Percentiles rank a stretch among this genome's conserved stretches.
Evolutionary conservation across 208 protist genomes (phyloP).

Genomic region (Trypanosoma brucei): DNA sequence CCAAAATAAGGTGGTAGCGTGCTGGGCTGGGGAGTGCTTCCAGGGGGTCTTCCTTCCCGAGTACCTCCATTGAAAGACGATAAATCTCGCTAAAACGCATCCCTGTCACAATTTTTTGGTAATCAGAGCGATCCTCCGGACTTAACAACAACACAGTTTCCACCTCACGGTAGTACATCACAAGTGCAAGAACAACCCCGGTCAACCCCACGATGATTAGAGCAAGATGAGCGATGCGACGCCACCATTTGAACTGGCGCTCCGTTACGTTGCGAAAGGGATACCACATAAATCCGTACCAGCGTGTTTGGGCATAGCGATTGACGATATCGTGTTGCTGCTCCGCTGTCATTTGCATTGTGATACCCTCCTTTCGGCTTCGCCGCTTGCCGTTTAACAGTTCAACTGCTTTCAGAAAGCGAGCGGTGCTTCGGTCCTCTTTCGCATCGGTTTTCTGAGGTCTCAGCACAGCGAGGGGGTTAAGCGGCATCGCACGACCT

Average conservation of each 20-base stretch:
- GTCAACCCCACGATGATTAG: constrained; percentile 12
- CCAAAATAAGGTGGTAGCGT: constrained; percentile 51
- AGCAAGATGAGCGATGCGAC: constrained; percentile 28
- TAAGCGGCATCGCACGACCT: constrained; percentile 23
- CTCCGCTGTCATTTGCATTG: constrained; percentile 47
- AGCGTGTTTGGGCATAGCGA: constrained; percentile 42
- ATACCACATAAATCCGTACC: constrained; percentile 43
- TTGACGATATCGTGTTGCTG: constrained; percentile 58
- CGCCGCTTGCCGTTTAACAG: constrained; percentile 19
- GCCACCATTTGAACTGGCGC: constrained; percentile 39
- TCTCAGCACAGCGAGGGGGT: constrained; percentile 17
- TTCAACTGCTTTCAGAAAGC: constrained; percentile 34
- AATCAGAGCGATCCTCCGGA: constrained; percentile 54
- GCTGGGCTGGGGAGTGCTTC: constrained; percentile 50
- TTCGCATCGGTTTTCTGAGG: background rate
- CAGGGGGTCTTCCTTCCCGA: constrained; percentile 61
- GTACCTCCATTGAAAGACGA: constrained; percentile 34
- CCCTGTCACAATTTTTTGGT: constrained; percentile 54
- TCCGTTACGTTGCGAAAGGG: constrained; percentile 52
- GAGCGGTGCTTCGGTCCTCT: constrained; percentile 30
- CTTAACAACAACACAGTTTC: constrained; percentile 37
- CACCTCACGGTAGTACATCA: constrained; percentile 57
- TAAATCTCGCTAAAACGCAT: constrained; percentile 77
- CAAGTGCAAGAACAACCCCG: constrained; percentile 17
- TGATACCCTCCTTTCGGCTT: constrained; percentile 18